Evolutionary conservation across 768 basidiomycete species (phyloP).

Genomic region (Termitomyces sp.): DNA sequence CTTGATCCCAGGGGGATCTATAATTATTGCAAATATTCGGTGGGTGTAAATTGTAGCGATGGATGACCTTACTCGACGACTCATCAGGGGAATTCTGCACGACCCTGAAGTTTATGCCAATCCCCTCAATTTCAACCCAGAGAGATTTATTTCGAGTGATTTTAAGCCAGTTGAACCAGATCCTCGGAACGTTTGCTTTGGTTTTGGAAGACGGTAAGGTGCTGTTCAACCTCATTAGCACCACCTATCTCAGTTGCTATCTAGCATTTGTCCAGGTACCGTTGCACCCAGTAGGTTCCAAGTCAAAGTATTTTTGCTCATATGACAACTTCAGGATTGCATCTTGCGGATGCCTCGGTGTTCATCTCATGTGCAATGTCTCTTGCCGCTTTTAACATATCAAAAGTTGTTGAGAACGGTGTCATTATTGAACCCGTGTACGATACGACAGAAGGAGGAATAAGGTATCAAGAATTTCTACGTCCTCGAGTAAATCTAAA

Average conservation of each 20-base stretch:
- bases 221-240: background rate
- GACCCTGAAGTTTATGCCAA: slow-evolving; percentile 48
- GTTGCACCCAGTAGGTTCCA: background rate
- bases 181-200: slow-evolving; percentile 58
- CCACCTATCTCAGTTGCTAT: background rate
- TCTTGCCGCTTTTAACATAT: slow-evolving; percentile 46
- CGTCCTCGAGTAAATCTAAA: background rate
- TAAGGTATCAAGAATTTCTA: slow-evolving; percentile 35
- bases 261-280: slow-evolving; percentile 44
- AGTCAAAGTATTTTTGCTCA: background rate
- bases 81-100: slow-evolving; percentile 42
- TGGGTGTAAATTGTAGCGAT: slow-evolving; percentile 10
- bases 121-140: slow-evolving; percentile 53
- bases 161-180: slow-evolving; percentile 41
- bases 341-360: slow-evolving; percentile 48
- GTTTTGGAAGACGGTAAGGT: slow-evolving; percentile 59
- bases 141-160: slow-evolving; percentile 48
- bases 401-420: slow-evolving; percentile 39
- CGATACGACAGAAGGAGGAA: slow-evolving; percentile 55
- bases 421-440: slow-evolving; percentile 44
- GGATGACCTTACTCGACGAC: background rate
- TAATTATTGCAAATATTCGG: slow-evolving; percentile 50
- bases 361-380: slow-evolving; percentile 48
- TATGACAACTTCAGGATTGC: slow-evolving; percentile 29
- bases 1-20: slow-evolving; percentile 52